phyloP scores from a whole-genome alignment of 1,284 basidiomycete species.

The Mixia osmundae region DNA sequence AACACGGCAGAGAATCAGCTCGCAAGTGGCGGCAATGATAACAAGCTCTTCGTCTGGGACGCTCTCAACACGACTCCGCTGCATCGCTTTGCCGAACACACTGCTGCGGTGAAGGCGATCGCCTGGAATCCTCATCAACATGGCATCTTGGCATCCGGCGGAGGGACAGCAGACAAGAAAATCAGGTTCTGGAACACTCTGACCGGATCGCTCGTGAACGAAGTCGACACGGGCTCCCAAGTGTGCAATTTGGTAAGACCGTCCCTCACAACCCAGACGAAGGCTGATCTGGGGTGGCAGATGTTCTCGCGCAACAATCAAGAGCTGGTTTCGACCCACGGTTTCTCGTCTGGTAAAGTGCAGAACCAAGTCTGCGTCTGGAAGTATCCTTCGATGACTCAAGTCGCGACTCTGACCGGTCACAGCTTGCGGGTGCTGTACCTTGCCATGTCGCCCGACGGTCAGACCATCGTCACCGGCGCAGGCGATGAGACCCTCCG shows the following conservation, averaged over 20 bases:
- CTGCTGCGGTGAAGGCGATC: slow-evolving; percentile 89
- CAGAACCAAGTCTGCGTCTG: slow-evolving; percentile 98
- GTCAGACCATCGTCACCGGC: slow-evolving; percentile 91
- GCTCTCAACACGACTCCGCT: slow-evolving; percentile 30
- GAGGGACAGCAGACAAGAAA: slow-evolving; percentile 91
- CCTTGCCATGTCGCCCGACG: slow-evolving; percentile 87
- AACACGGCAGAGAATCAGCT: slow-evolving; percentile 43
- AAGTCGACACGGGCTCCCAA: slow-evolving; percentile 80
- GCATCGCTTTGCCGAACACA: slow-evolving; percentile 88
- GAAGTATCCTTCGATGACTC: slow-evolving; percentile 79
- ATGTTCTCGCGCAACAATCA: slow-evolving; percentile 39
- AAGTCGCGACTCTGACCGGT: slow-evolving; percentile 81
- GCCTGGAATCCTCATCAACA: slow-evolving; percentile 92
- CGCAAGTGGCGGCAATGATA: slow-evolving; percentile 92
- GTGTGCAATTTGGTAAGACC: slow-evolving; percentile 26
- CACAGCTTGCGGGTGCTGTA: slow-evolving; percentile 88
- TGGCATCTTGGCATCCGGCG: slow-evolving; percentile 82
- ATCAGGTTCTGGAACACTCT: slow-evolving; percentile 92
- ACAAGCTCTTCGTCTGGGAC: slow-evolving; percentile 95
- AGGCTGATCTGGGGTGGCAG: not conserved
- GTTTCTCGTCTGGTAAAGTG: slow-evolving; percentile 74
- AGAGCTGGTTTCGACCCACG: slow-evolving; percentile 91
- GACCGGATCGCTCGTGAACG: slow-evolving; percentile 58
- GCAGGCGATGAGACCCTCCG: slow-evolving; percentile 87
- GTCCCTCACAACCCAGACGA: not conserved